Percentiles rank a stretch among this genome's conserved stretches.
Conservation (phyloP, 2,329 filamentous ascomycete genomes). For the Hymenoscyphus fructigenus region DNA sequence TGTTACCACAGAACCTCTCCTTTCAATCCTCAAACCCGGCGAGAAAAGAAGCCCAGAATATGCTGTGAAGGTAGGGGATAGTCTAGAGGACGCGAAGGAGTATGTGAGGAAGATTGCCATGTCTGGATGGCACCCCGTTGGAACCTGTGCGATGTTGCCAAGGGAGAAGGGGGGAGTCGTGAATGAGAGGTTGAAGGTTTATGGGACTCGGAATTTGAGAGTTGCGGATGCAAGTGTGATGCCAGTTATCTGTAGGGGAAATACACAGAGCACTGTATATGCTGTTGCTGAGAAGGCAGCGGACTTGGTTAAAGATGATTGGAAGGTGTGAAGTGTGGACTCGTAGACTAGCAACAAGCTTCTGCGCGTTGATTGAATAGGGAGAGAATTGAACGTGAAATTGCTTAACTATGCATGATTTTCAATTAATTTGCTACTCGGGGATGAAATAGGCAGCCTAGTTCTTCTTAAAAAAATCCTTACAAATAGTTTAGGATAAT, state of each 20-base stretch:
- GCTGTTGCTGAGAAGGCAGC: constrained; percentile 3
- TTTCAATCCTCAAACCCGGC: constrained; percentile 40
- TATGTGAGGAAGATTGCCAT: constrained; percentile 51
- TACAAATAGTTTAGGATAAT: too few relatives aligned
- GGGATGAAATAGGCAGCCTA: too few relatives aligned
- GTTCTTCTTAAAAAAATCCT: too few relatives aligned
- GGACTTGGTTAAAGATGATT: constrained; percentile 4
- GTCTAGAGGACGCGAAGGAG: constrained; percentile 45
- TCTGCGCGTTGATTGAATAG: too few relatives aligned
- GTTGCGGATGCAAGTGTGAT: constrained; percentile 62
- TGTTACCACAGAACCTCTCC: background rate
- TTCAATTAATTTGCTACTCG: too few relatives aligned
- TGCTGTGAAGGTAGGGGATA: constrained; percentile 39
- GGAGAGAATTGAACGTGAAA: too few relatives aligned
- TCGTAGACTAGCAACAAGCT: too few relatives aligned
- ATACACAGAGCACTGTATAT: constrained; percentile 3
- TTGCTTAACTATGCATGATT: too few relatives aligned
- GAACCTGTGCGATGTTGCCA: constrained; percentile 54
- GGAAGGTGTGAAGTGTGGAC: background rate
- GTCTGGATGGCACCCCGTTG: constrained; percentile 50
- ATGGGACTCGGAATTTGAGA: constrained; percentile 52
- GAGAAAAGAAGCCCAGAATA: constrained; percentile 40
- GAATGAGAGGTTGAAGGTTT: constrained; percentile 54
- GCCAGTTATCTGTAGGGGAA: constrained; percentile 42
- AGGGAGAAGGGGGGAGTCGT: constrained; percentile 55